These are phyloP conservation scores for Aspergillus spinulosporus DNA, from an alignment of 2,329 filamentous ascomycete genomes.

Conservation along the genomic window DNA sequence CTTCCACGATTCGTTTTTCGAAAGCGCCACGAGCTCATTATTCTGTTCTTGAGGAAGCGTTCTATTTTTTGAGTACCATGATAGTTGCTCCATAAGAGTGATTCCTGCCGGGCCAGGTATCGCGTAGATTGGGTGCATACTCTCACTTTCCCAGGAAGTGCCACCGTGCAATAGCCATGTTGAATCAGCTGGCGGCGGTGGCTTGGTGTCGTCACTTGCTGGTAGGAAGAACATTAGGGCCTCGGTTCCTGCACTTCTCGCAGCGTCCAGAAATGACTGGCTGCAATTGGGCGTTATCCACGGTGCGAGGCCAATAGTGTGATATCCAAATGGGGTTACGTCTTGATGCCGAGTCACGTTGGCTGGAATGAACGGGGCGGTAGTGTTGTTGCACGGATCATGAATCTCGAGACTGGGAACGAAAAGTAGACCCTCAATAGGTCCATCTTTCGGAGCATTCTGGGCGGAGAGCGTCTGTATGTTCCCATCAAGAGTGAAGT, in stretches of 20 bases:
- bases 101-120: conserved; percentile 67
- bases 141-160: conserved; percentile 69
- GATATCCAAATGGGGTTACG: conserved; percentile 66
- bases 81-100: conserved; percentile 69
- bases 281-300: conserved; percentile 79
- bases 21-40: background rate
- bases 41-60: conserved; percentile 26
- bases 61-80: conserved; percentile 75
- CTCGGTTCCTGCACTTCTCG: conserved; percentile 62
- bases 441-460: conserved; percentile 60
- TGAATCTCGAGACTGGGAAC: conserved; percentile 67
- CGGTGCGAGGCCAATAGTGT: conserved; percentile 78
- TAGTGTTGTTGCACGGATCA: conserved; percentile 64
- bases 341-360: conserved; percentile 74
- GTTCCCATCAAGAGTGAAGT: conserved; percentile 50
- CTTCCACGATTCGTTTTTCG: conserved; percentile 10
- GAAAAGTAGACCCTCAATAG: conserved; percentile 78
- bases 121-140: conserved; percentile 79
- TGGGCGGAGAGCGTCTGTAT: conserved; percentile 75
- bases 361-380: conserved; percentile 65
- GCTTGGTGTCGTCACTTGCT: conserved; percentile 52
- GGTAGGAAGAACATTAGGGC: conserved; percentile 59
- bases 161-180: conserved; percentile 71
- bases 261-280: conserved; percentile 65
- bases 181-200: conserved; percentile 64